Percentiles rank a stretch among this genome's conserved stretches.
Evolutionary conservation across 2,329 filamentous ascomycete genomes (phyloP).

Genomic region (Colletotrichum incanum): DNA sequence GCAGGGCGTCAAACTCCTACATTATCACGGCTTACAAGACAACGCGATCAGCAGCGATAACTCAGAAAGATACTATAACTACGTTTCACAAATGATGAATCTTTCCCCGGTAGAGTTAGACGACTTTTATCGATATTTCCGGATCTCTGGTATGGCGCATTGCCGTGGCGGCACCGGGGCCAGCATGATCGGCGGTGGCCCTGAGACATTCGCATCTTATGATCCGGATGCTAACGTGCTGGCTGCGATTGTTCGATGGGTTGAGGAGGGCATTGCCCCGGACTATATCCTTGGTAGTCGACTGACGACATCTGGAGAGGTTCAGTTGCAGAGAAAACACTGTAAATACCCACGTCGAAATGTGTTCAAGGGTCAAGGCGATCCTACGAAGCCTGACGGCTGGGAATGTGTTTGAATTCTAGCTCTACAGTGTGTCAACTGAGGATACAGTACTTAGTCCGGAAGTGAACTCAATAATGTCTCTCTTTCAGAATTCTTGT

Average conservation of each 20-base stretch:
- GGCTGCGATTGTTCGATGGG: slow-evolving; percentile 66
- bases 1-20: slow-evolving; percentile 61
- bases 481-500: too few relatives aligned
- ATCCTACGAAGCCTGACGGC: slow-evolving; percentile 47
- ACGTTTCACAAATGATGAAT: slow-evolving; percentile 61
- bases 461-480: neutral
- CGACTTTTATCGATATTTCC: slow-evolving; percentile 67
- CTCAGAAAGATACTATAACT: slow-evolving; percentile 64
- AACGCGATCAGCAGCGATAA: slow-evolving; percentile 61
- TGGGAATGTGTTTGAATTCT: slow-evolving; percentile 49
- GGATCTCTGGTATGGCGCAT: slow-evolving; percentile 67
- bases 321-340: slow-evolving; percentile 53
- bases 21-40: slow-evolving; percentile 64
- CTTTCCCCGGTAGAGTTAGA: slow-evolving; percentile 43
- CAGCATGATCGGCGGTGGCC: slow-evolving; percentile 49
- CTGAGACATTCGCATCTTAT: slow-evolving; percentile 35
- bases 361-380: slow-evolving; percentile 49
- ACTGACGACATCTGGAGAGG: slow-evolving; percentile 50
- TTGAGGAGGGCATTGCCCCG: slow-evolving; percentile 61
- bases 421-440: neutral
- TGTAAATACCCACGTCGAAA: slow-evolving; percentile 55
- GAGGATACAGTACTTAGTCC: too few relatives aligned
- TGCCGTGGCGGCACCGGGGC: slow-evolving; percentile 65
- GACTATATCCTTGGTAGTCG: slow-evolving; percentile 52
- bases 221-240: slow-evolving; percentile 61